Evolutionary conservation across 371 early-diverging fungal genomes (phyloP), one percentile per base, ranked within the genome.

Genomic region (Mortierella polycephala): DNA sequence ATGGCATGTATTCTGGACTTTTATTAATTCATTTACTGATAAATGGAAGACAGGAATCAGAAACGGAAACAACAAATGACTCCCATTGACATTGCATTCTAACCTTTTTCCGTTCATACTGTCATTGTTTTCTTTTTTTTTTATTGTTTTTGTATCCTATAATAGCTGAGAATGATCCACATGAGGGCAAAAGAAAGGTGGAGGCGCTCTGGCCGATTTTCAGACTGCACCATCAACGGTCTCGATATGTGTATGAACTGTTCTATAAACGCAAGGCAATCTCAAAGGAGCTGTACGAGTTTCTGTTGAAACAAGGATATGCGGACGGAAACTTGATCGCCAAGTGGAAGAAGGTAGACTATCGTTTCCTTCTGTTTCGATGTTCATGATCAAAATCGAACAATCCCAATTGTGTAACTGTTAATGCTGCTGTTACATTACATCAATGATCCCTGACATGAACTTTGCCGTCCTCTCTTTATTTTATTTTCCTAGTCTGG

Each of bases 161-260:
- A 56, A 50, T 84, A 97, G 98, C 96, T 71, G 99, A 98, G 77
- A 98, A 95, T 84, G 98, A 96, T 69, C 90, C 96, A 2, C 94
- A 94, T 75, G 95, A 97, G 74, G 97, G 96, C 57, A 97, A 96
- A 83, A 94, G 99, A 71, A 95, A 94, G 73, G 92, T 91, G 9
- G 98, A 98, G 85, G 86, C 96, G 30, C 70, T 92, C 30, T 99
- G 99, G 99, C 93, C 95, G 16, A 95, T 99, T 44, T 97, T 98
- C 83, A 92, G 96, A 45, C 86, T 99, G n/a, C 97, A 99, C 81
- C 98, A 99, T 81, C 96, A 98, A 81, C 92, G 99, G 57, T 93
- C 98, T 23, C 91, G 98, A 46, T 98, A 98, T 86, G 88, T 99
- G 46, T 99, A 93, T 74, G 99, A 99, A 69, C 83, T 98, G 57